Evolutionary conservation across 768 basidiomycete species (phyloP).

Genomic region (Suillus fuscotomentosus): DNA sequence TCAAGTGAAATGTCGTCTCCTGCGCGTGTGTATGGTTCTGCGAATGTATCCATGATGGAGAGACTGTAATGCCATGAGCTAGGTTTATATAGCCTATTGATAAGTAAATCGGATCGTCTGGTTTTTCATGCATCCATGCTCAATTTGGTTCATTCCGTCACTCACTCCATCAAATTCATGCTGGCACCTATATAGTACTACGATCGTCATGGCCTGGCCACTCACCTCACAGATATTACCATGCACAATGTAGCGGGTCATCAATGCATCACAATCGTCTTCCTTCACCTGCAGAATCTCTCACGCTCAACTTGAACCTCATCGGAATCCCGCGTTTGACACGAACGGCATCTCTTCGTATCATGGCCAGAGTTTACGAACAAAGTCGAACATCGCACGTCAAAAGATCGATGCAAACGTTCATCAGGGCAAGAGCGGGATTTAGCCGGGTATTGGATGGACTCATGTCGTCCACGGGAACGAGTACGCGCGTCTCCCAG

Average conservation of each 20-base stretch:
- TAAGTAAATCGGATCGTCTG: not conserved
- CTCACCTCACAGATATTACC: too few species aligned
- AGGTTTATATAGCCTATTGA: not conserved
- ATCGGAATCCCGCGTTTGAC: not conserved
- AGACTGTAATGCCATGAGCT: not conserved
- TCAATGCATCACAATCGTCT: too few species aligned
- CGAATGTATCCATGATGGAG: constrained; percentile 63
- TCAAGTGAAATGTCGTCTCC: constrained; percentile 68
- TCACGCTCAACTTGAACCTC: not conserved
- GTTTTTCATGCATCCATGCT: not conserved
- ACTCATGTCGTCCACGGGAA: too few species aligned
- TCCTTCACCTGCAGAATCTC: too few species aligned
- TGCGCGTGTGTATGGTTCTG: constrained; percentile 63
- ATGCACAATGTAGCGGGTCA: too few species aligned
- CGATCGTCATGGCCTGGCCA: too few species aligned
- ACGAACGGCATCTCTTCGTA: not conserved
- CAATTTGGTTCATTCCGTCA: not conserved
- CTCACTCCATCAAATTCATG: too few species aligned
- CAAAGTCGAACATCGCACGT: too few species aligned
- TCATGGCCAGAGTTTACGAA: too few species aligned
- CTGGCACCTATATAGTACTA: too few species aligned
- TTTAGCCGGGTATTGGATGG: too few species aligned
- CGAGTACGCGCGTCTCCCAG: too few species aligned
- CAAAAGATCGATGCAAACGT: not conserved
- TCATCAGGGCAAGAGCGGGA: not conserved